Evolutionary conservation across 2,329 filamentous ascomycete species (phyloP), one percentile per base, ranked within the genome.

Genomic region (Claviceps monticola): DNA sequence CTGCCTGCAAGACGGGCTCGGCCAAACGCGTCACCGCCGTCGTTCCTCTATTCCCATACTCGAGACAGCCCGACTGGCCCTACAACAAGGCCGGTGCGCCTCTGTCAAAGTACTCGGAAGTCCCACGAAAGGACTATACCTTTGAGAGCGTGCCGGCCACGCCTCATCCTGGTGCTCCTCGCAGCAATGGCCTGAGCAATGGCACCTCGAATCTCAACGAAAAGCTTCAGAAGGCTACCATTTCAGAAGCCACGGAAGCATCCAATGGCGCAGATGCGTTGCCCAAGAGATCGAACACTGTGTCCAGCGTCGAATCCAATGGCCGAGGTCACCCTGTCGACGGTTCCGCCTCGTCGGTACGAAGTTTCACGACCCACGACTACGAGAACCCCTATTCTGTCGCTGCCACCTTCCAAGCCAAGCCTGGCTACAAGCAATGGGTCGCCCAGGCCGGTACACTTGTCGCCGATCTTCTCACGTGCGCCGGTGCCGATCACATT

Each of bases 391-490:
- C 74, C 48, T 68, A 71, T 16, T 73, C 77, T 51, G 68, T 78
- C 55, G 74, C 74, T 53, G 75, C 74, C 60, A 36, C 42, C 21
- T 75, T 84, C 65, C 80, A 88, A 65, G 83, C 88, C 19, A 90
- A 91, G 65, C 88, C 90, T 7, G 93, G 93, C 49, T 98, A 98
- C 69, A 93, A 93, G 73, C 88, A 95, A 71, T 98, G 93, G 93
- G 91, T 98, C 56, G 93, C 93, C 21, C 93, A 97, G 71, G 90
- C 93, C 43, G 93, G 93, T 54, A 97, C 90, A 34, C 78, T 98
- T 53, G 86, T 98, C 48, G 93, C 93, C 49, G 90, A 97, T 66
- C 80, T 98, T 45, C 75, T 98, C 58, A 96, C 89, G 42, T 96
- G 90, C 69, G 91, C 93, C 56, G 93, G 93, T 57, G 89, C 93